A percentile compares a stretch with the other conserved stretches of the same genome.
Conservation (phyloP, 225 moss, liverwort and hornwort genomes). For the Thuidium tamariscinum region DNA sequence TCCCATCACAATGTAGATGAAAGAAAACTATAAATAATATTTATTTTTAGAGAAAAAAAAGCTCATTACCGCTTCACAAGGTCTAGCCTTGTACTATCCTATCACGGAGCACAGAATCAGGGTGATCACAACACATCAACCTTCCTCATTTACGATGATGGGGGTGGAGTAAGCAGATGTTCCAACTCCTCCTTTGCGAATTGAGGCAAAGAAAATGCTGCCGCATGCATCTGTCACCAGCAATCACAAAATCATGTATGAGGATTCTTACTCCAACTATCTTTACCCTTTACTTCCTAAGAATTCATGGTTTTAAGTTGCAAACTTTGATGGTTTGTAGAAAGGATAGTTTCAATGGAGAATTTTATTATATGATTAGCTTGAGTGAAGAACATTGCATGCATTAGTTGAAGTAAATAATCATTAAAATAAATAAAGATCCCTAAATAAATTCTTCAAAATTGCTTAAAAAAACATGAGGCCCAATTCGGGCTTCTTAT, state of each 20-base stretch:
- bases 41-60: conserved; percentile 4
- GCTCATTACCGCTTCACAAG: neutral
- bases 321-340: no score
- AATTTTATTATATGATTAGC: no score
- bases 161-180: conserved; percentile 33
- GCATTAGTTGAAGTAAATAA: no score
- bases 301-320: no score
- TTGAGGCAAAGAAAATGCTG: conserved; percentile 52
- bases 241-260: neutral
- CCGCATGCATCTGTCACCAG: conserved; percentile 45
- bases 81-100: neutral
- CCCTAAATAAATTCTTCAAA: no score
- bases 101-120: neutral
- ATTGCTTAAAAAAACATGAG: no score
- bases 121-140: neutral
- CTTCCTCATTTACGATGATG: conserved; percentile 13
- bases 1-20: conserved; percentile 47
- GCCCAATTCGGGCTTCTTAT: no score
- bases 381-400: no score
- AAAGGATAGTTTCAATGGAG: no score
- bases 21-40: conserved; percentile 15
- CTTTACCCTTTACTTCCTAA: no score
- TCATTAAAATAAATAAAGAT: no score
- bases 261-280: neutral
- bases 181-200: conserved; percentile 49